These are phyloP conservation scores for Xylaria hypoxylon DNA, from an alignment of 2,329 filamentous ascomycete species.

Conservation along the genomic window DNA sequence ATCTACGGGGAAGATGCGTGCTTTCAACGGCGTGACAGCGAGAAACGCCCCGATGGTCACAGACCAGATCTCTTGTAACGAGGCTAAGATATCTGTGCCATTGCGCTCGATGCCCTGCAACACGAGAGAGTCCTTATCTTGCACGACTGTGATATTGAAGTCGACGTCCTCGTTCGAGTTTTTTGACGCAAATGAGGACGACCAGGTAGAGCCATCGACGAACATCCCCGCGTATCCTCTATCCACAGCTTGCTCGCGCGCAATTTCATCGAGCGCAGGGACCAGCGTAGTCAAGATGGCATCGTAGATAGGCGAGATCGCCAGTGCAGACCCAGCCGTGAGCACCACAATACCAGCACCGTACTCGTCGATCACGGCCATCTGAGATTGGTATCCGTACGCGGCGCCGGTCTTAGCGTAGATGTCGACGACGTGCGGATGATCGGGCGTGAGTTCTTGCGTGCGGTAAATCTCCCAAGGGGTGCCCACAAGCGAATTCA, in stretches of 20 bases:
- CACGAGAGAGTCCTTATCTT: conserved; percentile 18
- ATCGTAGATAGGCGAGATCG: conserved; percentile 1
- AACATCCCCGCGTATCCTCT: conserved; percentile 20
- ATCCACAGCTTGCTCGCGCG: conserved; percentile 5
- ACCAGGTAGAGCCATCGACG: background rate
- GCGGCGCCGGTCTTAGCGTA: conserved; percentile 26
- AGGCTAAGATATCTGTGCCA: conserved; percentile 13
- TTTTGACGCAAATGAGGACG: background rate
- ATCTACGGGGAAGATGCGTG: conserved; percentile 22
- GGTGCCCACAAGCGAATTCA: conserved; percentile 19
- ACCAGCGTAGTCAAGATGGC: conserved; percentile 11
- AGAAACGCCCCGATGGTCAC: conserved; percentile 19
- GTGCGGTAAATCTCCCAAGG: conserved; percentile 29
- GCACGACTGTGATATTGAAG: conserved; percentile 11
- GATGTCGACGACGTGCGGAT: conserved; percentile 21
- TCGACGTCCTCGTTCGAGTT: background rate
- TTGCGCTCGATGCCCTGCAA: conserved; percentile 12
- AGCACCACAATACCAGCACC: conserved; percentile 16
- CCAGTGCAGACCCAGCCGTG: conserved; percentile 17
- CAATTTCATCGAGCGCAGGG: conserved; percentile 15
- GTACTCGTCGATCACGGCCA: conserved; percentile 22
- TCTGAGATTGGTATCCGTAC: conserved; percentile 28
- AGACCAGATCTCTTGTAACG: conserved; percentile 21
- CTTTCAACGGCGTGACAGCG: background rate
- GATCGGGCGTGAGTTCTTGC: conserved; percentile 9